These are phyloP conservation scores for Tricladium varicosporioides DNA, from an alignment of 2,329 filamentous ascomycete genomes.

Conservation along the genomic window DNA sequence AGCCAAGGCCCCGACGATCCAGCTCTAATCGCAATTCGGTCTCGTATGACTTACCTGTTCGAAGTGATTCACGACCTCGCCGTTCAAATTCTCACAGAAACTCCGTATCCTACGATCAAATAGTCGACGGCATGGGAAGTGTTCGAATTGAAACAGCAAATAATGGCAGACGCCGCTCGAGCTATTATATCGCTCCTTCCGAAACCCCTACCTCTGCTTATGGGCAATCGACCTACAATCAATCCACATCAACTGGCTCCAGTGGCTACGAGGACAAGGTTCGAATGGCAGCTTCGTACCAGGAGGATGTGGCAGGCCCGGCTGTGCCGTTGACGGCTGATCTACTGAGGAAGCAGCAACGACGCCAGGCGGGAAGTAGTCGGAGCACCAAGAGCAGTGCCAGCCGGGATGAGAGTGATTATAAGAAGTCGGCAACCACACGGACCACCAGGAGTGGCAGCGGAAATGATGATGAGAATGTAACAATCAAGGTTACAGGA, in stretches of 20 bases:
- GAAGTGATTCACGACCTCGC: slow-evolving; percentile 19
- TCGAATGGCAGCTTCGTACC: slow-evolving; percentile 47
- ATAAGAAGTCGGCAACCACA: slow-evolving; percentile 59
- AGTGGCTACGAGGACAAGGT: slow-evolving; percentile 45
- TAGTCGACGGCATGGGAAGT: slow-evolving; percentile 15
- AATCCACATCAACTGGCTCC: slow-evolving; percentile 1
- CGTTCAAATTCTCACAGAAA: slow-evolving; percentile 25
- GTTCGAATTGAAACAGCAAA: slow-evolving; percentile 28
- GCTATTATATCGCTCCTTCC: slow-evolving; percentile 24
- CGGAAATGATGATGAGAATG: slow-evolving; percentile 54
- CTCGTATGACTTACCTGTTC: slow-evolving; percentile 27
- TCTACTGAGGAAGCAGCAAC: slow-evolving; percentile 44
- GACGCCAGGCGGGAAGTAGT: slow-evolving; percentile 45
- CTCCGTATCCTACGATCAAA: slow-evolving; percentile 29
- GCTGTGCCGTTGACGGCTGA: slow-evolving; percentile 54
- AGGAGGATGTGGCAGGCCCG: slow-evolving; percentile 49
- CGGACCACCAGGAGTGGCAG: slow-evolving; percentile 50
- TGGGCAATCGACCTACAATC: not conserved
- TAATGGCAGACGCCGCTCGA: slow-evolving; percentile 26
- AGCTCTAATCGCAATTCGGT: slow-evolving; percentile 27
- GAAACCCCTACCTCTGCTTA: slow-evolving; percentile 8
- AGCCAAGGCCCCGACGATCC: slow-evolving; percentile 23
- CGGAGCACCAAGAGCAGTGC: slow-evolving; percentile 57
- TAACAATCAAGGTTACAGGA: slow-evolving; percentile 60
- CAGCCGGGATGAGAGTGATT: slow-evolving; percentile 64